Conservation (phyloP, 371 early-diverging fungal species). For the Circinella minor region DNA sequence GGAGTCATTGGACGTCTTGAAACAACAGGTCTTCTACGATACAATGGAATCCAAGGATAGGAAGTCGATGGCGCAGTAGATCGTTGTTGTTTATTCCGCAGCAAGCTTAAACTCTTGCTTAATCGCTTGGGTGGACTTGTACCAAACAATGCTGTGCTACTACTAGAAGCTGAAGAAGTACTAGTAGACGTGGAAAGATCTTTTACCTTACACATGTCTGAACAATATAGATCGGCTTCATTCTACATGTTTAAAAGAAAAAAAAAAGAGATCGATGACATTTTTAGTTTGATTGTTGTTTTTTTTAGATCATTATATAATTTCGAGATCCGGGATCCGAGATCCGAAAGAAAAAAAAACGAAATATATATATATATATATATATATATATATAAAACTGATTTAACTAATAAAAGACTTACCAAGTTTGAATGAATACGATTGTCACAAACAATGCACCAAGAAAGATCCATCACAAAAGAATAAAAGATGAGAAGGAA, state of each 20-base stretch:
- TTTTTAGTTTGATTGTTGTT: background rate
- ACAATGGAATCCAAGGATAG: constrained; percentile 33
- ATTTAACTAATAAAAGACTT: background rate
- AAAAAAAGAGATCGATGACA: background rate
- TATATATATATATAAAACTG: background rate
- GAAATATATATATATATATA: too few relatives aligned
- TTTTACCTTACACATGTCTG: constrained; percentile 25
- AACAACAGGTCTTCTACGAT: constrained; percentile 23
- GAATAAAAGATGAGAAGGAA: constrained; percentile 8
- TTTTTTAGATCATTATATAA: background rate
- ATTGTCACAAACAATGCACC: constrained; percentile 38
- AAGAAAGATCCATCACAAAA: constrained; percentile 30
- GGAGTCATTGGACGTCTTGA: constrained; percentile 1
- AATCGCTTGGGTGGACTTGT: background rate
- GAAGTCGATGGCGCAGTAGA: constrained; percentile 23
- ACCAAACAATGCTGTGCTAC: constrained; percentile 6
- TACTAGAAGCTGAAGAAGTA: background rate
- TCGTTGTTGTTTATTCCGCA: constrained; percentile 20
- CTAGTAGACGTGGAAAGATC: constrained; percentile 15
- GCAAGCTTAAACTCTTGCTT: constrained; percentile 2
- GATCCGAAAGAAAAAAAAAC: background rate
- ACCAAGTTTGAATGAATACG: constrained; percentile 29
- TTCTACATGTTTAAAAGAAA: constrained; percentile 12
- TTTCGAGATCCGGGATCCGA: too few relatives aligned
- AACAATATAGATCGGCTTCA: constrained; percentile 32